Evolutionary conservation across 495 filamentous ascomycete species (phyloP).

Genomic region (Durotheca rogersii): DNA sequence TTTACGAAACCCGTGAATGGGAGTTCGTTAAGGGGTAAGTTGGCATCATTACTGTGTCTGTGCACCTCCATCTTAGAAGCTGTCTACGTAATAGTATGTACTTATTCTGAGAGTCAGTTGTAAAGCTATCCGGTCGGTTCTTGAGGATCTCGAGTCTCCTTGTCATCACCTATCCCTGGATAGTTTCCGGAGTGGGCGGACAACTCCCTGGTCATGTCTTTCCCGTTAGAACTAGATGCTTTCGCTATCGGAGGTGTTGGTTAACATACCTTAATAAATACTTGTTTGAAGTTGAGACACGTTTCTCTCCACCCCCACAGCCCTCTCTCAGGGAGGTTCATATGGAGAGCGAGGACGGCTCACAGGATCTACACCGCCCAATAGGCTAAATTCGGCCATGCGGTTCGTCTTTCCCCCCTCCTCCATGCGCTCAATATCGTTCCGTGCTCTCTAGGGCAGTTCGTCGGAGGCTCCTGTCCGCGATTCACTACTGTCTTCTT

Average conservation of each 20-base stretch:
- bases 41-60: background rate
- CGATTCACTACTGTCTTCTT: constrained; percentile 14
- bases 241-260: constrained; percentile 3
- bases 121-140: background rate
- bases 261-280: constrained; percentile 9
- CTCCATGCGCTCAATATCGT: constrained; percentile 25
- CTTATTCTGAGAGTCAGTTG: background rate
- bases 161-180: no score
- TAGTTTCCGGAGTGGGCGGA: background rate
- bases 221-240: constrained; percentile 3
- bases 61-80: no score
- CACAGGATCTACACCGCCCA: constrained; percentile 6
- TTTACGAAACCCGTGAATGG: background rate
- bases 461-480: constrained; percentile 31
- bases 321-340: no score
- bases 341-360: constrained; percentile 4
- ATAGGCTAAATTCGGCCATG: constrained; percentile 33
- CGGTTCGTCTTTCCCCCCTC: no score
- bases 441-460: constrained; percentile 4
- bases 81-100: no score
- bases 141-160: background rate
- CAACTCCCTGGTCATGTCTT: constrained; percentile 7
- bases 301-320: no score
- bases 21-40: background rate
- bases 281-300: constrained; percentile 5